Evolutionary conservation across 2,329 filamentous ascomycete genomes (phyloP).

Genomic region (Aureobasidium pullulans): DNA sequence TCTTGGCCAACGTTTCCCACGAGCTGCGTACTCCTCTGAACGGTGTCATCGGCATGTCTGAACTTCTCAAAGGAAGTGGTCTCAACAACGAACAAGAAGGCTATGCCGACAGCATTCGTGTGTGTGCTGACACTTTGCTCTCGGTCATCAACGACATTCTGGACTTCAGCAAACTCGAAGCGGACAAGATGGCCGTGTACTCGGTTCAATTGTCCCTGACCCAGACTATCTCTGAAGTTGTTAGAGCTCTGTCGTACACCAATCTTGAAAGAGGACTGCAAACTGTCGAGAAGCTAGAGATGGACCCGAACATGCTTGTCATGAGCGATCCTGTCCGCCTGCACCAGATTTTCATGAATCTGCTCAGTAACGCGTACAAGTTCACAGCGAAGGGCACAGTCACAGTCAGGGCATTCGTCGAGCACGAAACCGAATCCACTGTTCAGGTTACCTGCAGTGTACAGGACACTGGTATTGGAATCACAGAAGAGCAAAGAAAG

Average conservation of each 20-base stretch:
- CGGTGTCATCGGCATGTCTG: constrained; percentile 51
- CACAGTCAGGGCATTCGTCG: constrained; percentile 69
- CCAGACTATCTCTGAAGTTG: constrained; percentile 57
- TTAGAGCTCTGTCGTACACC: constrained; percentile 55
- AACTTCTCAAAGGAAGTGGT: constrained; percentile 51
- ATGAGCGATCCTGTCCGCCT: constrained; percentile 46
- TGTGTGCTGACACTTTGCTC: constrained; percentile 52
- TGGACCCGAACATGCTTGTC: constrained; percentile 48
- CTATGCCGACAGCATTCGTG: constrained; percentile 56
- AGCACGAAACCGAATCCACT: constrained; percentile 61
- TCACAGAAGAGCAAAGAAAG: constrained; percentile 70
- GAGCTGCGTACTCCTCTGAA: constrained; percentile 54
- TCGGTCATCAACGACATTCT: constrained; percentile 48
- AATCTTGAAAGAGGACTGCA: constrained; percentile 54
- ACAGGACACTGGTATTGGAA: constrained; percentile 84
- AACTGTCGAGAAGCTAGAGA: constrained; percentile 49
- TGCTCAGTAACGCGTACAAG: constrained; percentile 89
- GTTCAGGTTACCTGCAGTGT: constrained; percentile 79
- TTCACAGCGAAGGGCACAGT: constrained; percentile 84
- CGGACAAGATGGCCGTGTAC: constrained; percentile 55
- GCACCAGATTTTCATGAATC: constrained; percentile 58
- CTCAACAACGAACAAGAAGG: constrained; percentile 53
- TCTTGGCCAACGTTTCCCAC: constrained; percentile 49
- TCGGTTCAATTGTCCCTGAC: constrained; percentile 42
- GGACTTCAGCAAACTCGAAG: constrained; percentile 47